Base-by-base conservation (phyloP, 2,329 filamentous ascomycete species). In the Dothideomycetidae sp. region DNA sequence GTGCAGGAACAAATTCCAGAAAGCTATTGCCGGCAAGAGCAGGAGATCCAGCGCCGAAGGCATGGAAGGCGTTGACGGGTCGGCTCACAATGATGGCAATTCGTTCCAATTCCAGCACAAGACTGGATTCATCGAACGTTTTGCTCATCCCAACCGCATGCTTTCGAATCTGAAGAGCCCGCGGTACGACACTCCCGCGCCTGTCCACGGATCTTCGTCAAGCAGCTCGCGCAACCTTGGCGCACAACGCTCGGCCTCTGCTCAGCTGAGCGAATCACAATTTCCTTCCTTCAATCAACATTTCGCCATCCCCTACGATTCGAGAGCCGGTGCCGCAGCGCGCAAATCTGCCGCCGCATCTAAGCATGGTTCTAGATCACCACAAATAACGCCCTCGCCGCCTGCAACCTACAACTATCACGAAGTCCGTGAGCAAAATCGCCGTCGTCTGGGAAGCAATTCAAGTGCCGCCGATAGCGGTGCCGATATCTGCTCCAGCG, bases 391-490 rank as follows among this genome's bases (percentile, higher is more conserved):
- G 13, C 32, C 38, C n/a, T 40, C 32, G 11, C 37, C 38, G 5
- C 35, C 15, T 28, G 37, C 32, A 17, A 32, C 28, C 21, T 40
- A 28, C 39, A 38, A 44, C 14, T 44, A 44, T 31, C 42, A 42
- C 35, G 39, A 36, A 18, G 37, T 32, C 18, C 34, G 42, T 30
- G 36, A 38, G 29, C 36, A 38, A 17, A 38, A 39, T 12, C 42
- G 42, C 29, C 35, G 37, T 28, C 37, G 40, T 13, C 39, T 45
- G n/a, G 40, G 43, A 15, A 45, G 40, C 36, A 42, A 43, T 10
- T 39, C 43, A 3, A 40, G 51, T 40, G 55, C 55, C 11, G 53
- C 53, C 33, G 55, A 58, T 37, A 57, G 54, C 32, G 55, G 53
- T 34, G 53, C 55, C 38, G 55, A 58, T 26, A 44, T 58, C 23